Base-by-base conservation (phyloP, 2,329 filamentous ascomycete genomes). In the Colletotrichum viniferum region DNA sequence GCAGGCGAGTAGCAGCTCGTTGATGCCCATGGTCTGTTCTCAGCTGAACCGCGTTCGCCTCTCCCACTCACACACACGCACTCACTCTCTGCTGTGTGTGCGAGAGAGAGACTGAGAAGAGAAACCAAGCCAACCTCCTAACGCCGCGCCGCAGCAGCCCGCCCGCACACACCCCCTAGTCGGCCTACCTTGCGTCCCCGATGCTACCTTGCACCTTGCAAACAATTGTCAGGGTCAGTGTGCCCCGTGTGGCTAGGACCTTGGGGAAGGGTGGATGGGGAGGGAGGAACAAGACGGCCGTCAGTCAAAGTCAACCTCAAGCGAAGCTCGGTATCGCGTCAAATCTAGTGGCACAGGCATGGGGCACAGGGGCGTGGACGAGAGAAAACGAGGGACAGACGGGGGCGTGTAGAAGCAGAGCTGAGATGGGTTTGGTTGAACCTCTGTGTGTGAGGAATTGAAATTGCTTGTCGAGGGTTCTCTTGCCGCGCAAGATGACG, bases 301-400 rank as follows among this genome's bases (percentile, higher is more conserved):
- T 68, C 73, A 75, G 69, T 58, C 34, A 68, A 58, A 75, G 62
- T 75, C 73, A 73, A 68, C 32, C 24, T 73, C 32, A 73, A 73
- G 73, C 73, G 60, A 43, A 36, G 69, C 69, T 75, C 73, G 73
- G 73, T 63, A 75, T 75, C 73, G 56, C 69, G 63, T 63, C 72
- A 52, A 61, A 21, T 67, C 55, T 2, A 67, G 38, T 55, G 61
- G 72, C 61, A 72, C 64, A 61, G 38, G 55, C 72, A 73, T 26
- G 28, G 62, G 26, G 36, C n/a, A 18, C 24, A 34, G 62, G 56
- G 48, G 71, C 24, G 67, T 74, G 48, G 43, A 8, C 6, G 18
- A 60, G 12, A 34, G 68, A 56, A 38, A 14, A 32, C 18, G 34
- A 62, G 21, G 21, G 34, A 38, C 21, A 38, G 12, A 28, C 18